phyloP scores from a whole-genome alignment of 345 rosid species.

The Melaleuca alternifolia region DNA sequence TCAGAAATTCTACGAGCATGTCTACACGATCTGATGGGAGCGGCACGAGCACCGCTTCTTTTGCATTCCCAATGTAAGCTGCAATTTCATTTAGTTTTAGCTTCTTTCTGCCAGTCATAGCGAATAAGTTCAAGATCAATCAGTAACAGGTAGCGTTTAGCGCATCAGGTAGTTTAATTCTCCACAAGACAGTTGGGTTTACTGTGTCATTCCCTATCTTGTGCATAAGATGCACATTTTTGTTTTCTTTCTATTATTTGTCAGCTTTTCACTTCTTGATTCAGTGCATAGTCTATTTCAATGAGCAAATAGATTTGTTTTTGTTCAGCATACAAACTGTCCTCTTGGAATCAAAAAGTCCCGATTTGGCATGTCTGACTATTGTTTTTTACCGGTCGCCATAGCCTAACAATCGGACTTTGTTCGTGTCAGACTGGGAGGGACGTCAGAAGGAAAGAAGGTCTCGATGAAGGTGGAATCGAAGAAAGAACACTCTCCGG shows the following conservation, averaged over 20 bases:
- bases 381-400: background rate
- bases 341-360: background rate
- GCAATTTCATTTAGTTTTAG: background rate
- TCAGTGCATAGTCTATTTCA: background rate
- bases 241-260: background rate
- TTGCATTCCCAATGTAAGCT: slow-evolving; percentile 69
- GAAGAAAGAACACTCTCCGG: background rate
- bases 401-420: background rate
- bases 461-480: background rate
- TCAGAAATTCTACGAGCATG: slow-evolving; percentile 12
- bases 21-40: slow-evolving; percentile 29
- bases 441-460: background rate
- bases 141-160: background rate
- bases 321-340: background rate
- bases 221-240: too few relatives aligned
- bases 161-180: background rate
- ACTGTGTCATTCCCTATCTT: background rate
- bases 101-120: background rate
- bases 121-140: background rate
- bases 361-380: background rate
- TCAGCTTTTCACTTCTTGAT: background rate
- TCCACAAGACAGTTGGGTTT: background rate
- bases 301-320: background rate
- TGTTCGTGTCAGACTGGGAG: background rate
- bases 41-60: slow-evolving; percentile 38